A percentile compares a stretch with the other conserved stretches of the same genome.
phyloP scores from a whole-genome alignment of 2,329 filamentous ascomycete genomes.

The Colletotrichum abscissum region DNA sequence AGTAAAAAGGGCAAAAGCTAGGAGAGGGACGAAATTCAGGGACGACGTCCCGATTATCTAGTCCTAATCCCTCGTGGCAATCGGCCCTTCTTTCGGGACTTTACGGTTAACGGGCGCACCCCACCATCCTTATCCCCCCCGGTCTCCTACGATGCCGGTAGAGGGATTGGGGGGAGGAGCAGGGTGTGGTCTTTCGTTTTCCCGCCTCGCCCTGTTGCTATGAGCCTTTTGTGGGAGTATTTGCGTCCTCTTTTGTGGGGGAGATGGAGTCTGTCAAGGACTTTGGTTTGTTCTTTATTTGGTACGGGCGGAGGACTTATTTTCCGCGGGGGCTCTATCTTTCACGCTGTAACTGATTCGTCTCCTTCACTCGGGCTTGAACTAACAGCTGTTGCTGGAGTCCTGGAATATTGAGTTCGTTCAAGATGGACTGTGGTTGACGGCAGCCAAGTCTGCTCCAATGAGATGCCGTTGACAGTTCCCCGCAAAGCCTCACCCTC shows the following conservation, averaged over 20 bases:
- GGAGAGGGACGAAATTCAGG: neutral
- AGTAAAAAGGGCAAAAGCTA: neutral
- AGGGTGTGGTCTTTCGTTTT: constrained; percentile 1
- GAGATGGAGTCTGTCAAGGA: neutral
- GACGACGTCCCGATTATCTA: constrained; percentile 35
- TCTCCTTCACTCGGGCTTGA: no score
- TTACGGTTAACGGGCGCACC: constrained; percentile 16
- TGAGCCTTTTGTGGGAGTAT: neutral
- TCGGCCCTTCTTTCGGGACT: constrained; percentile 35
- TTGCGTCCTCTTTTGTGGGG: neutral
- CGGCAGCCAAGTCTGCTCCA: no score
- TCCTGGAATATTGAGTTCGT: no score
- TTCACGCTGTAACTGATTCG: no score
- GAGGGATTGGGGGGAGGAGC: neutral
- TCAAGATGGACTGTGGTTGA: no score
- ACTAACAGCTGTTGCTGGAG: no score
- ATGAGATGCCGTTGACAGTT: neutral
- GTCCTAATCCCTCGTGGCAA: constrained; percentile 21
- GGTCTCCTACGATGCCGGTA: constrained; percentile 25
- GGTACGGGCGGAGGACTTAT: no score
- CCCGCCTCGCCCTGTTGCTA: no score
- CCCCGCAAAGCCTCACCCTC: constrained; percentile 1
- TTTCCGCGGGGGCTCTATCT: no score
- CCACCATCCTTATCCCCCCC: neutral
- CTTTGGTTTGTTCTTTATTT: no score